These are phyloP conservation scores for Cordyceps fumosorosea DNA, from an alignment of 2,329 filamentous ascomycete species.

Conservation along the genomic window DNA sequence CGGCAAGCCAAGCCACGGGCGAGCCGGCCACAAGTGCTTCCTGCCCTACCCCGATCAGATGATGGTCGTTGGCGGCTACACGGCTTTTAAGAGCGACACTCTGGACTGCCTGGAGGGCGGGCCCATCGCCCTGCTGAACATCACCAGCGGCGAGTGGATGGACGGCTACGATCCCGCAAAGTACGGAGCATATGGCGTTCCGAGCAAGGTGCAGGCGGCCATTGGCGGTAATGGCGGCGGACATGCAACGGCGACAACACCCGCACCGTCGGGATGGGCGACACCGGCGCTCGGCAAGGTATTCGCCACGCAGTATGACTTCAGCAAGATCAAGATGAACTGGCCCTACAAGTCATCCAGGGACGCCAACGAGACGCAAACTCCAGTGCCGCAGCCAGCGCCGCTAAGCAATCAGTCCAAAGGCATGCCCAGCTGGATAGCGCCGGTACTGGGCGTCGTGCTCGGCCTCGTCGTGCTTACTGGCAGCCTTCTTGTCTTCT, in stretches of 20 bases:
- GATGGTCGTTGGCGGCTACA: conserved; percentile 67
- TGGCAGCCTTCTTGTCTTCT: conserved; percentile 41
- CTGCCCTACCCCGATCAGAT: conserved; percentile 73
- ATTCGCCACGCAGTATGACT: conserved; percentile 50
- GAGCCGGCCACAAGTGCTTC: conserved; percentile 70
- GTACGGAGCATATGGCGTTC: conserved; percentile 63
- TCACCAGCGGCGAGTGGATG: conserved; percentile 63
- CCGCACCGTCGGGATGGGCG: conserved; percentile 52
- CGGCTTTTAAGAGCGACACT: conserved; percentile 22
- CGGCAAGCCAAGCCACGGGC: conserved; percentile 45
- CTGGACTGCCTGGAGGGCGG: conserved; percentile 43
- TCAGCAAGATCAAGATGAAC: conserved; percentile 48
- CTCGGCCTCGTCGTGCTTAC: conserved; percentile 52
- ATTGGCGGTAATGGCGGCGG: conserved; percentile 63
- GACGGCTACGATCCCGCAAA: conserved; percentile 60
- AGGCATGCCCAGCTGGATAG: conserved; percentile 49
- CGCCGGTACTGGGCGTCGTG: conserved; percentile 56
- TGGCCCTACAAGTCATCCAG: conserved; percentile 48
- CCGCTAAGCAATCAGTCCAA: conserved; percentile 21
- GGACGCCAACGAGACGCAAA: conserved; percentile 14
- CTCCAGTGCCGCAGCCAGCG: conserved; percentile 16
- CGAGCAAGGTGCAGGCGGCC: conserved; percentile 51
- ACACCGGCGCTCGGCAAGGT: conserved; percentile 40
- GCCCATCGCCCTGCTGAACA: conserved; percentile 62
- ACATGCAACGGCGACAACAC: conserved; percentile 62